Base-by-base conservation (phyloP, 139 green algal genomes). In the Limnomonas spitsbergensis region DNA sequence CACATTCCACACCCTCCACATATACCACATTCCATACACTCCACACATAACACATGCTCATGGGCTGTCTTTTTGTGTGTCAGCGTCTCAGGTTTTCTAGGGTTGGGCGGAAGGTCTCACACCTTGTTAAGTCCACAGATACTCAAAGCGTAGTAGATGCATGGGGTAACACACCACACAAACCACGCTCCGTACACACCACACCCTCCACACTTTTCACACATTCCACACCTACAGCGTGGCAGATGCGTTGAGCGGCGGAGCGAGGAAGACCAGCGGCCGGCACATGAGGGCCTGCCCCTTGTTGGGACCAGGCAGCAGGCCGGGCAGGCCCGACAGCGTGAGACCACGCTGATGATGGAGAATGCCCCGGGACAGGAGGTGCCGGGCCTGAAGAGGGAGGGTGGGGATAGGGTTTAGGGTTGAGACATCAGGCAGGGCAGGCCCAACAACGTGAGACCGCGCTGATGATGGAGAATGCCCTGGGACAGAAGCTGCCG, bases 141-240 rank as follows among this genome's bases (percentile, higher is more conserved):
- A 29, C 20, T 61, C 14, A 20, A 61, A 61, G 20, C 20, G 14
- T 14, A 61, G 47, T 20, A 61, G 14, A 20, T 61, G 14, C 47
- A 29, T 20, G 47, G 47, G 20, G 20, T 61, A 29, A 61, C 20
- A 29, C 20, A 61, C 14, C 20, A 14, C 14, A 20, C 47, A 61
- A 61, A 20, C 14, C 47, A 61, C 14, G 20, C 14, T 20, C 14
- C 14, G 14, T 14, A 14, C 20, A 61, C 47, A 20, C 14, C 47
- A 61, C 47, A 14, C 47, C 14, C 47, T 61, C 14, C 14, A 20
- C n/a, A n/a, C n/a, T n/a, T n/a, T n/a, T n/a, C n/a, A n/a, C n/a
- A n/a, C n/a, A n/a, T n/a, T n/a, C 77, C 71, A n/a, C n/a, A n/a
- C n/a, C n/a, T 39, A 83, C 78, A 83, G 61, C 6, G 78, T 79